Base-by-base conservation (phyloP, 2,329 filamentous ascomycete species). In the Colletotrichum eleusines region DNA sequence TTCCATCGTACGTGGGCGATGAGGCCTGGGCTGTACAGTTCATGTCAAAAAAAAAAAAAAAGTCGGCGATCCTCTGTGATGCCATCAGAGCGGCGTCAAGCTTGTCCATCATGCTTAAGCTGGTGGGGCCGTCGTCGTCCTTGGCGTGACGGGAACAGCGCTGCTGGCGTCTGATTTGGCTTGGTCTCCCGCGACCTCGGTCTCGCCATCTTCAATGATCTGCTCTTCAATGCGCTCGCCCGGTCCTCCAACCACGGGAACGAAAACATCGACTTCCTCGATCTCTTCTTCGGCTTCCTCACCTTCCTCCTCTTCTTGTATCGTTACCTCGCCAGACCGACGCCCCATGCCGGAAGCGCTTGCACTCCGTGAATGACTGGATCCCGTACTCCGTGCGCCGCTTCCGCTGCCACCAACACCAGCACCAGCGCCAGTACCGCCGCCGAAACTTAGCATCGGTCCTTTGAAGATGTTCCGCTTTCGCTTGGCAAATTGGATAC, bases 401-500 rank as follows among this genome's bases (percentile, higher is more conserved):
- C 79, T 75, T 35, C 80, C 76, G 53, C 77, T 73, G 42, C 77
- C 42, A 44, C 42, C 42, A n/a, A 2, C 42, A n/a, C 18, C 42
- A 6, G 2, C 38, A 40, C 1, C 31, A 20, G 20, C 58, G 11
- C 20, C 84, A 54, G 72, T 80, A n/a, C 77, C 82, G 16, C 66
- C 69, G 63, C 84, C 85, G 57, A 90, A 83, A 73, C 88, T 87
- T 38, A 92, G 82, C 80, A 90, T 90, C 0, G 94, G 94, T 0
- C 94, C 94, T 78, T 95, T 95, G 84, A 97, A 96, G 2, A 95
- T 80, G 66, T 90, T 94, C 69, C 92, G 88, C 82, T 95, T 97
- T 69, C 93, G 84, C 78, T 94, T 94, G 1, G 94, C 93, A 77
- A 96, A 97, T 54, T 94, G 84, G 0, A 96, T 86, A 2, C 76